Evolutionary conservation across 768 basidiomycete genomes (phyloP), one percentile per base, ranked within the genome.

Genomic region (Kwoniella pini): DNA sequence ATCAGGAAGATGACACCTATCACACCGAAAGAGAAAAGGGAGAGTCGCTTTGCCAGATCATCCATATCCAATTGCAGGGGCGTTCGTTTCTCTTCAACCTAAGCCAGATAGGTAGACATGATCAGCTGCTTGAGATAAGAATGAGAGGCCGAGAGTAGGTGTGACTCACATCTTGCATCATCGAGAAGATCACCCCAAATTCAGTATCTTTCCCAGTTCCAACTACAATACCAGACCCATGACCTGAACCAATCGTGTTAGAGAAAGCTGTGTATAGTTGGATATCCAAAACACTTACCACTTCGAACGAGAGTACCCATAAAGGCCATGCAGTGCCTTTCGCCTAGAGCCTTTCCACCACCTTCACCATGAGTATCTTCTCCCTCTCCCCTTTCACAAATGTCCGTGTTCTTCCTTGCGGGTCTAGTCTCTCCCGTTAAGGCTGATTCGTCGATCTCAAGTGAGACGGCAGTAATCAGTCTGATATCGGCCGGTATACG

Each of bases 231-330:
- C 95, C 94, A 38, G 84, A 81, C 0, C 92, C 94, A 54, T 90
- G 82, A 5, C 90, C 89, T 89, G 65, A 7, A 27, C 33, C 48
- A 10, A 36, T 21, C n/a, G 42, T 59, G 43, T 46, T 40, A 57
- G 40, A 36, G 38, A 30, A 27, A 17, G 5, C 30, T 19, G 21
- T 43, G 24, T 26, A 13, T 12, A 19, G 6, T 6, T 19, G 40
- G 40, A 11, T 42, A 6, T 17, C 33, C 33, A 36, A 36, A 36
- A 15, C 28, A 65, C 80, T 69, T 57, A 87, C 92, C 94, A 74
- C 88, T 94, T 62, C 92, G 82, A 4, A 98, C 92, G 44, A 97
- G 79, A 1, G 94, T 97, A 6, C 94, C 94, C 95, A 98, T 96
- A 72, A 92, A 94, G 5, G 87, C 95, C 38, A 96, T 86, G 71